Base-by-base conservation (phyloP, 129 eudicot species). In the Flaveria bidentis region DNA sequence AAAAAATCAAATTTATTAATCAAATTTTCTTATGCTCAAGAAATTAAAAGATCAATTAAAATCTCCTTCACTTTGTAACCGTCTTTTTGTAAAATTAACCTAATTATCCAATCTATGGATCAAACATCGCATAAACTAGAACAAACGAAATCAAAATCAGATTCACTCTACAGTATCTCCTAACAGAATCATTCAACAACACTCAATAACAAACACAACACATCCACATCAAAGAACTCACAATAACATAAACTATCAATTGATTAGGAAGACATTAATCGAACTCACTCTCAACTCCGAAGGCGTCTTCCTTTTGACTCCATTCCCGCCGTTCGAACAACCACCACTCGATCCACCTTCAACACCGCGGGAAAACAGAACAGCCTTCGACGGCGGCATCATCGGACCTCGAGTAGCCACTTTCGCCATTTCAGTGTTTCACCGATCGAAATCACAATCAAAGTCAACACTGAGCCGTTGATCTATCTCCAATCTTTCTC, bases 221-320 rank as follows among this genome's bases (percentile, higher is more conserved):
- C 41, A 36, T 36, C 41, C 47, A 75, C 78, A 23, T 9, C 42
- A 46, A 15, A 6, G 50, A 51, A 16, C 44, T n/a, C 73, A 65
- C 80, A 4, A 42, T 45, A 45, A n/a, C 18, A 69, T 2, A 56
- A 69, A 6, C 20, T 47, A 33, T 0, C 9, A 30, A 41, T 13
- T 6, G 11, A 57, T 9, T 7, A 7, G 8, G 17, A 9, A 42
- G 0, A 23, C 8, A 56, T 1, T 53, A 46, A 6, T 4, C n/a
- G 47, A 63, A 75, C 86, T 72, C 74, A 94, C 99, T 85, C 99
- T 86, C 80, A 94, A 70, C 81, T 94, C 93, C n/a, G 99, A 91
- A 6, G 96, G 99, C 14, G 97, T 94, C 84, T 94, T 94, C 72
- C 99, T 57, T 81, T 94, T 94, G 55, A 82, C 25, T 18, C 71